Evolutionary conservation across 805 yeast species (phyloP), one percentile per base, ranked within the genome.

Genomic region (Candida orba): DNA sequence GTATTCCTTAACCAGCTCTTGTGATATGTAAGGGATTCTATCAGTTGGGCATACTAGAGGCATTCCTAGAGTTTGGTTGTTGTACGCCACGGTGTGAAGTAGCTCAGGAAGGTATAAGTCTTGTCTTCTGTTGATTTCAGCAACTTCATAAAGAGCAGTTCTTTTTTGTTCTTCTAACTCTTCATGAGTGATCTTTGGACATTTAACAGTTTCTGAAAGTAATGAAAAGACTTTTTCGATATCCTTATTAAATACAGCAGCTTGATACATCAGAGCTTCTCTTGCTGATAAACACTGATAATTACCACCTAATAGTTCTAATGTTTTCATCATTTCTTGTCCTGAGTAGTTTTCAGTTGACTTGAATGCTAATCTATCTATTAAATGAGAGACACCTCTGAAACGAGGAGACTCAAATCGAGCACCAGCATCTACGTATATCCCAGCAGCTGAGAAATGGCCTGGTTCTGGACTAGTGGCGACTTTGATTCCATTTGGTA

Each of bases 201-300:
- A 69, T 12, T 82, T 67, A 4, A 91, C 82, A 0, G 97, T 87
- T 51, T 89, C 90, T 23, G 86, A 67, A 53, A 93, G 68, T 37
- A 87, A 69, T 37, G 75, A 74, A 50, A 85, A 77, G 95, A 93
- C 88, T 51, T 72, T 69, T 34, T 78, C 91, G 9, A 84, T 80
- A 57, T 90, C 96, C 37, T 73, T 72, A 60, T 90, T 90, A 73
- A 93, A 91, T 1, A 89, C 95, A 3, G 95, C 82, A 1, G 97
- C 95, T 64, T 93, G 98, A 63, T 93, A 93, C 67, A 91, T 78
- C 69, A 91, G 73, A 4, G 95, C 76, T 63, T 93, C 99, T 57
- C 99, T 74, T 8, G 95, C 85, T 0, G 96, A 84, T 1, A 95
- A 83, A 58, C 95, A 85, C 79, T 87, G 90, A 64, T 84, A 89